A percentile compares a stretch with the other conserved stretches of the same genome.
Evolutionary conservation across 176 grass and related monocot species (phyloP).

Genomic region (Oryza officinalis): DNA sequence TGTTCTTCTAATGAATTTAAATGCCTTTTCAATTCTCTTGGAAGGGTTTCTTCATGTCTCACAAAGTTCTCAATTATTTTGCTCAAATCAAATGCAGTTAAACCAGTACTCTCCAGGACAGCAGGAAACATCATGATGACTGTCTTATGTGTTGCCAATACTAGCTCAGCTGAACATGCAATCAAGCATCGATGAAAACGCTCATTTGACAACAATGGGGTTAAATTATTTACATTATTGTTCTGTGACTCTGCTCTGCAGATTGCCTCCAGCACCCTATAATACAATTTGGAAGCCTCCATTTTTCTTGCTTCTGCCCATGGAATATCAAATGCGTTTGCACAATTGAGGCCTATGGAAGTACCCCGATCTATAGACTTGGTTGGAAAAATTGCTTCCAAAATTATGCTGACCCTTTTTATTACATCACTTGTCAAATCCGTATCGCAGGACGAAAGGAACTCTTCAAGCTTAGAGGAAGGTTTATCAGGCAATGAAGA

Average conservation of each 20-base stretch:
- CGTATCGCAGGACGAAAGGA: slow-evolving; percentile 68
- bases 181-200: slow-evolving; percentile 93
- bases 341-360: slow-evolving; percentile 61
- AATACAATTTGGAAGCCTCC: slow-evolving; percentile 93
- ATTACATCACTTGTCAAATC: slow-evolving; percentile 56
- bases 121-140: slow-evolving; percentile 97
- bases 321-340: slow-evolving; percentile 62
- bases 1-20: slow-evolving; percentile 96
- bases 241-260: slow-evolving; percentile 72
- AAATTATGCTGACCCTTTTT: slow-evolving; percentile 67
- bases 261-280: slow-evolving; percentile 75
- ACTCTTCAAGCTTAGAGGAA: slow-evolving; percentile 65
- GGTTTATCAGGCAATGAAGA: slow-evolving; percentile 74
- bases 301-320: slow-evolving; percentile 95
- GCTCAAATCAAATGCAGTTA: slow-evolving; percentile 98
- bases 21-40: slow-evolving; percentile 92
- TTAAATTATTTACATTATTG: slow-evolving; percentile 64
- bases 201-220: slow-evolving; percentile 79
- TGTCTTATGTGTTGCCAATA: slow-evolving; percentile 90
- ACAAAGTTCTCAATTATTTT: slow-evolving; percentile 95
- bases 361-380: slow-evolving; percentile 40
- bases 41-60: slow-evolving; percentile 89
- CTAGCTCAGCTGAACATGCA: slow-evolving; percentile 90
- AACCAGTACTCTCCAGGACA: slow-evolving; percentile 81
- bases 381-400: slow-evolving; percentile 88